Base-by-base conservation (phyloP, 2,329 filamentous ascomycete species). In the Botrytis elliptica region DNA sequence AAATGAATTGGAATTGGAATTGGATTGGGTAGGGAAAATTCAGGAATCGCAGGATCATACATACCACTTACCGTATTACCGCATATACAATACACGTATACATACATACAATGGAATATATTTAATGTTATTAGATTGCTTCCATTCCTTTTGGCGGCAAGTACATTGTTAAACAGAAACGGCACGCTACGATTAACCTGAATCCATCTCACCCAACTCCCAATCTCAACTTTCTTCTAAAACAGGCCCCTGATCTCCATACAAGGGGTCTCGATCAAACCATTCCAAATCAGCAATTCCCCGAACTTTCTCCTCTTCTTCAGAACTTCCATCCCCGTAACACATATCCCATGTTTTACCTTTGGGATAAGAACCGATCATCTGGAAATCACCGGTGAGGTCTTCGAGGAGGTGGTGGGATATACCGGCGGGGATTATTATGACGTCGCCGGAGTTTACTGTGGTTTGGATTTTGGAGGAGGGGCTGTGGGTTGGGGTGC, bases 61-160 rank as follows among this genome's bases (percentile, higher is more conserved):
- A 55, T 68, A 68, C 46, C 64, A 67, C 33, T 64, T 64, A 63
- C 22, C 33, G 25, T 29, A 63, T 16, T 64, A 70, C 66, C n/a
- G 29, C 36, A 33, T 52, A 33, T 68, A 57, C 49, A 25, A 36
- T 38, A 49, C 66, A 40, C 38, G 52, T 59, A 69, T 59, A 69
- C 46, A 69, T 69, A 40, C 46, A 52, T 52, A 25, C 25, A 69
- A 69, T 69, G 66, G 49, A 69, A 69, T 57, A 57, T 69, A 57
- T 57, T 57, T 69, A 65, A 65, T 57, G 29, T 67, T 49, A 52
- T 49, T 63, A 29, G n/a, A 57, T 29, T 57, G 52, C 14, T 18
- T 57, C 7, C 52, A 14, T 8, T n/a, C 5, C 4, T 49, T 55
- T 52, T 52, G 14, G 52, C 29, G 5, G 52, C 6, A 29, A 57